These are phyloP conservation scores for Chlamydomonas reinhardtii DNA, from an alignment of 163 green algal species.

Conservation along the genomic window DNA sequence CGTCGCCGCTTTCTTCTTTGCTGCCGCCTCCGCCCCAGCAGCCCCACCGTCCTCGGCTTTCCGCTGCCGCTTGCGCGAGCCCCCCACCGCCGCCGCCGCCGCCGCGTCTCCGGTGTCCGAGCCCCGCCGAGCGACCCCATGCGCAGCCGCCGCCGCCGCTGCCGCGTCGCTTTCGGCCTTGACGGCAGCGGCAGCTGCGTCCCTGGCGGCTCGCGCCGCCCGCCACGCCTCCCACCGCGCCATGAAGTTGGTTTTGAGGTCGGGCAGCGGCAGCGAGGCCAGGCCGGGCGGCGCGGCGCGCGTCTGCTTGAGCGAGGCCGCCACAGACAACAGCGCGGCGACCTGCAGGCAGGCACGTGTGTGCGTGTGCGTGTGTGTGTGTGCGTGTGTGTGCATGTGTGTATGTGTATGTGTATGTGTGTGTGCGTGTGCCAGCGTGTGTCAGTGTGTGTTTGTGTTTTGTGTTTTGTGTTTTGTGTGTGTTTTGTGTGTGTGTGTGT, in stretches of 20 bases:
- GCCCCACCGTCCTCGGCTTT: no score
- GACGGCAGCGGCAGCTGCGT: background rate
- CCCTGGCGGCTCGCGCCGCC: background rate
- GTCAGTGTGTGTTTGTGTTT: no score
- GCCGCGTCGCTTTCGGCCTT: background rate
- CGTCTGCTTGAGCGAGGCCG: conserved; percentile 12
- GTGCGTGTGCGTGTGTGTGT: background rate
- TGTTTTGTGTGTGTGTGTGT: no score
- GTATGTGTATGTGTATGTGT: no score
- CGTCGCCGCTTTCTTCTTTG: background rate
- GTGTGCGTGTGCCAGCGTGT: no score
- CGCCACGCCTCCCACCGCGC: conserved; percentile 6
- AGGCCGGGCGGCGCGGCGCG: conserved; percentile 9
- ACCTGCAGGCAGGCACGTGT: background rate
- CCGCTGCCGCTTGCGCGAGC: background rate
- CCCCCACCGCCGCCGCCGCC: no score
- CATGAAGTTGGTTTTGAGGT: conserved; percentile 36
- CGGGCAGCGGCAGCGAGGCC: background rate
- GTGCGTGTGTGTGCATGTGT: no score
- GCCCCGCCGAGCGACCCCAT: background rate
- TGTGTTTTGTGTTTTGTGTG: no score
- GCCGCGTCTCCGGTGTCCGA: background rate
- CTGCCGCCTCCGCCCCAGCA: no score
- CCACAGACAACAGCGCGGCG: background rate
- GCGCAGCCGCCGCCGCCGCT: background rate